Conservation (phyloP, 768 basidiomycete genomes). For the Hygrophorus russula region DNA sequence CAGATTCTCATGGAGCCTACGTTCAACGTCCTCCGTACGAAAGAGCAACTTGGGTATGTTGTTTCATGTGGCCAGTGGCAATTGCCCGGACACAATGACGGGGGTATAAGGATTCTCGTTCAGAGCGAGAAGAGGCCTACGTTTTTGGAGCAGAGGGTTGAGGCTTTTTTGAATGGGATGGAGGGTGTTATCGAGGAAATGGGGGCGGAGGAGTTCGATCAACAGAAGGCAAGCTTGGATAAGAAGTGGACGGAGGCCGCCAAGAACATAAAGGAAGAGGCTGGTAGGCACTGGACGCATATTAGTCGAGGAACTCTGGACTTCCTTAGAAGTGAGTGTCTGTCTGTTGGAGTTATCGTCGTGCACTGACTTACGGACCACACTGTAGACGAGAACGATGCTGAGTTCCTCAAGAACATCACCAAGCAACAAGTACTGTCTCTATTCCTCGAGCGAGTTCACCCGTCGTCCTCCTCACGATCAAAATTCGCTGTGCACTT, state of each 20-base stretch:
- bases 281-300: conserved; percentile 51
- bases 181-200: conserved; percentile 56
- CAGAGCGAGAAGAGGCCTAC: conserved; percentile 78
- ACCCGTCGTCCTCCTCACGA: conserved; percentile 55
- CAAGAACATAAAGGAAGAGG: conserved; percentile 85
- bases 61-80: conserved; percentile 53
- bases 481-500: conserved; percentile 82
- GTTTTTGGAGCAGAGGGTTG: conserved; percentile 81
- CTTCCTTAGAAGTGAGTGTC: conserved; percentile 70
- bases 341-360: neutral
- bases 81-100: conserved; percentile 52
- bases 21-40: conserved; percentile 84
- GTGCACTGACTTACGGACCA: conserved; percentile 9
- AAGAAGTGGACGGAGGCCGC: conserved; percentile 75
- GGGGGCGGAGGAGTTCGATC: conserved; percentile 58
- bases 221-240: conserved; percentile 69
- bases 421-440: conserved; percentile 66
- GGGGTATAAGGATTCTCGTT: conserved; percentile 72
- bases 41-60: conserved; percentile 93
- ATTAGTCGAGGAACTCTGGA: conserved; percentile 77
- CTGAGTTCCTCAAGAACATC: conserved; percentile 46
- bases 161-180: conserved; percentile 77
- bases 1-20: conserved; percentile 88
- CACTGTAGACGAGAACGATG: conserved; percentile 64
- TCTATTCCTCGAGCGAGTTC: conserved; percentile 59